Conservation (phyloP, 2,329 filamentous ascomycete genomes). For the Apiospora pterosperma region DNA sequence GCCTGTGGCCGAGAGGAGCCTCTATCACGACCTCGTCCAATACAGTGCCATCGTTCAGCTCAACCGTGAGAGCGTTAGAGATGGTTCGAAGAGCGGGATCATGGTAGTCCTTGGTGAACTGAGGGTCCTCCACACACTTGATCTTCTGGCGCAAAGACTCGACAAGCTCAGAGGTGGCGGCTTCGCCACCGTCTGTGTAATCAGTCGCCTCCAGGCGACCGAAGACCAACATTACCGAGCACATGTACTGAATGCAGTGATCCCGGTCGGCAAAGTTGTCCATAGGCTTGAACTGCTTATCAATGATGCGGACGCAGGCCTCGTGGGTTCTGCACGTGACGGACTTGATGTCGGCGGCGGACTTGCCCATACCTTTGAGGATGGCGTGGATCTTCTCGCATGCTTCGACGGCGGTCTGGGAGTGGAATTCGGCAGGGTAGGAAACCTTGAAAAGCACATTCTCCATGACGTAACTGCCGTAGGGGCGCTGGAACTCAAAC, state of each 20-base stretch:
- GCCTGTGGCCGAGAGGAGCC: constrained; percentile 88
- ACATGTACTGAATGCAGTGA: constrained; percentile 99
- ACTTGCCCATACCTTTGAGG: constrained; percentile 82
- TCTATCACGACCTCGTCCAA: constrained; percentile 89
- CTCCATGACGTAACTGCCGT: constrained; percentile 99
- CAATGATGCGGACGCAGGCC: constrained; percentile 97
- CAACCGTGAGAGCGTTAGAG: constrained; percentile 93
- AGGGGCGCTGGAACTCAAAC: constrained; percentile 93
- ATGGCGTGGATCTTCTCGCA: constrained; percentile 84
- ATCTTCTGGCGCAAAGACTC: constrained; percentile 93
- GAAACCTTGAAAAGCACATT: constrained; percentile 99
- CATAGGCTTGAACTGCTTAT: constrained; percentile 99
- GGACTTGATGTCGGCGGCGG: constrained; percentile 86
- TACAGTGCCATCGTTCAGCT: constrained; percentile 88
- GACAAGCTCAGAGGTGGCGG: constrained; percentile 83
- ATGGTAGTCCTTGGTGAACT: constrained; percentile 95
- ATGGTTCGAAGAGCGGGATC: constrained; percentile 91
- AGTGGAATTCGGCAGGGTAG: constrained; percentile 98
- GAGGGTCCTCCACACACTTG: constrained; percentile 90
- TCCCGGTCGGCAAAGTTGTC: constrained; percentile 99
- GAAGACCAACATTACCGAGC: constrained; percentile 91
- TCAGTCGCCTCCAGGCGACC: constrained; percentile 90
- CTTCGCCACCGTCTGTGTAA: constrained; percentile 90
- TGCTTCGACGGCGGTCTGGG: constrained; percentile 94
- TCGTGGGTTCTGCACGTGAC: constrained; percentile 96